A percentile compares a stretch with the other conserved stretches of the same genome.
phyloP scores from a whole-genome alignment of 164 flowering plant species.

The Echeveria elegans region DNA sequence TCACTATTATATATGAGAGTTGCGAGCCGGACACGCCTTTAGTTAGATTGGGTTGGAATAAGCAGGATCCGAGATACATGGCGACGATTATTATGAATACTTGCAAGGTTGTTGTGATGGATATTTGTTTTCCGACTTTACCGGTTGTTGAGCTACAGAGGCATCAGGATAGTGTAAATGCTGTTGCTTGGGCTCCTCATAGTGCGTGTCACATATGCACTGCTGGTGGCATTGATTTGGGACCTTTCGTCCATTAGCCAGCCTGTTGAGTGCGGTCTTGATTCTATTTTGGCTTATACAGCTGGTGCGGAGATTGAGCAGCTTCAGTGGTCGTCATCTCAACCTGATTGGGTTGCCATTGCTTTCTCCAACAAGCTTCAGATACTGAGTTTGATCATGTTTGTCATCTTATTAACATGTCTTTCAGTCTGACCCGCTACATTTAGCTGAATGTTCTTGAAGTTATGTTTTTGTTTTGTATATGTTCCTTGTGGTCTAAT shows the following conservation, averaged over 20 bases:
- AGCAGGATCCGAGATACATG: conserved; percentile 91
- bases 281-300: conserved; percentile 78
- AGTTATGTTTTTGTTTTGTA: background rate
- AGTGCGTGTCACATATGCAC: conserved; percentile 90
- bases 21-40: conserved; percentile 77
- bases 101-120: conserved; percentile 77
- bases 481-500: background rate
- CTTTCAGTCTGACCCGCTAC: background rate
- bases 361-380: conserved; percentile 85
- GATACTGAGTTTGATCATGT: conserved; percentile 67
- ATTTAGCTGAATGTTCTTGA: background rate
- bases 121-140: conserved; percentile 70
- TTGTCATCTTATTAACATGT: background rate
- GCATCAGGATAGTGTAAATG: conserved; percentile 82
- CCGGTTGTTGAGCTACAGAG: conserved; percentile 86
- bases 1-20: conserved; percentile 92
- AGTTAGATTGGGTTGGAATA: conserved; percentile 85
- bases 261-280: conserved; percentile 83
- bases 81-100: conserved; percentile 87
- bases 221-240: conserved; percentile 87
- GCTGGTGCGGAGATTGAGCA: conserved; percentile 93
- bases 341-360: conserved; percentile 95
- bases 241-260: conserved; percentile 77
- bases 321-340: conserved; percentile 89
- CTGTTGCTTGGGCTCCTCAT: conserved; percentile 95